Base-by-base conservation (phyloP, 106 monocot genomes). In the Dioscorea zingiberensis region DNA sequence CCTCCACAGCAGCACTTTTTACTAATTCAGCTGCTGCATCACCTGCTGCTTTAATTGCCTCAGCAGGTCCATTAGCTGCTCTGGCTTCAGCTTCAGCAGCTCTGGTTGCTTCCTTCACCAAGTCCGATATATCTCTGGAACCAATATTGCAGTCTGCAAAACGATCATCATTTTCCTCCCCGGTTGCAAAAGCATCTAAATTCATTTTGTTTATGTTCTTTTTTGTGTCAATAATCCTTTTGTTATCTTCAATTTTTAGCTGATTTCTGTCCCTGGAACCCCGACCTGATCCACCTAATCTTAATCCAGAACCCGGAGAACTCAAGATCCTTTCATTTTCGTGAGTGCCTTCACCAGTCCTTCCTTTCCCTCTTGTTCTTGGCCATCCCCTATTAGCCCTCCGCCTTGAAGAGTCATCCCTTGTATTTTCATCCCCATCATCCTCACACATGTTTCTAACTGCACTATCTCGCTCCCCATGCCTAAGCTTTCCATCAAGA, bases 11-110 rank as follows among this genome's bases (percentile, higher is more conserved):
- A 73, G 88, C 69, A 75, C 81, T 68, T 63, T 84, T 92, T 18
- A 97, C 97, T 59, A 88, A 76, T 63, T 97, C 97, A 66, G 97
- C 97, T 44, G 97, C 97, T 22, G 91, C 97, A 86, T 97, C 97
- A 49, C 97, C 88, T 21, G 86, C 97, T 55, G 97, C 97, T 80
- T 75, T 92, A 30, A 92, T 72, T 48, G 97, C 97, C 44, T 97
- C 97, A 67, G 55, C 67, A 65, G 97, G 88, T 28, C 88, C 97
- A 85, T 82, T 82, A 63, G 85, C 97, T 44, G 78, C 69, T 64
- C 72, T 84, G 19, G 97, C 97, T 80, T 97, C 97, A 45, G 76
- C 71, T 76, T 92, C 97, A 67, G 97, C 97, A 62, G 97, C 97
- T 56, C 60, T 58, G 16, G 78, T 82, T 45, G 97, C 97, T 77